These are phyloP conservation scores for Jamesozyma lodderae DNA, from an alignment of 805 yeast genomes.

Conservation along the genomic window DNA sequence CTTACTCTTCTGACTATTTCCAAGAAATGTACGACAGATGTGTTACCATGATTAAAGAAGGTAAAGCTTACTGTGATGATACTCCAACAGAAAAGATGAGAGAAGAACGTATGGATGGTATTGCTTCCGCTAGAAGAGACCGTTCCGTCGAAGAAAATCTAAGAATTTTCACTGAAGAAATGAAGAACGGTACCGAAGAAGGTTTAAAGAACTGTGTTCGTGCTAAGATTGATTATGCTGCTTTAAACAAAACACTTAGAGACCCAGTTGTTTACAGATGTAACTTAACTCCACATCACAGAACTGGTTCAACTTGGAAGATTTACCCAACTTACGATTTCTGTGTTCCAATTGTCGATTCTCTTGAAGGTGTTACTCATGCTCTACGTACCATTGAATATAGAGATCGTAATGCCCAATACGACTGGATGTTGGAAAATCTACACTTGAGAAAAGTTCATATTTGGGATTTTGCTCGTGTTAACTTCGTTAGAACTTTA, in stretches of 20 bases:
- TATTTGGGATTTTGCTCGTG: conserved; percentile 97
- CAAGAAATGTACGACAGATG: conserved; percentile 84
- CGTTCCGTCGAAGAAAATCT: conserved; percentile 89
- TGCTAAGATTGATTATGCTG: conserved; percentile 91
- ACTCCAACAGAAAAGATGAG: conserved; percentile 93
- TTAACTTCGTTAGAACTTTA: conserved; percentile 91
- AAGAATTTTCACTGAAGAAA: conserved; percentile 75
- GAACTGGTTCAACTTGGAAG: conserved; percentile 90
- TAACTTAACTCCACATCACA: conserved; percentile 94
- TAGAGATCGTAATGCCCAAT: conserved; percentile 97
- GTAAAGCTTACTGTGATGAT: conserved; percentile 96
- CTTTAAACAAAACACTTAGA: conserved; percentile 88
- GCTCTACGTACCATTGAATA: conserved; percentile 97
- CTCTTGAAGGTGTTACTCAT: conserved; percentile 95
- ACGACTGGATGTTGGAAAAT: conserved; percentile 88
- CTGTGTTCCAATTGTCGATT: conserved; percentile 95
- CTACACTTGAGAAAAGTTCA: conserved; percentile 82
- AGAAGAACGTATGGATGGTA: conserved; percentile 97
- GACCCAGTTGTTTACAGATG: conserved; percentile 98
- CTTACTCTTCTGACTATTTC: conserved; percentile 92
- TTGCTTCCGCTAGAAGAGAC: conserved; percentile 84
- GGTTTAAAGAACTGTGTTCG: conserved; percentile 90
- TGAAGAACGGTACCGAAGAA: conserved; percentile 88
- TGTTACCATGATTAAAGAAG: conserved; percentile 81
- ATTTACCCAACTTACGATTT: conserved; percentile 97